Evolutionary conservation across 2,329 filamentous ascomycete genomes (phyloP).

Genomic region (Diaporthe eres): DNA sequence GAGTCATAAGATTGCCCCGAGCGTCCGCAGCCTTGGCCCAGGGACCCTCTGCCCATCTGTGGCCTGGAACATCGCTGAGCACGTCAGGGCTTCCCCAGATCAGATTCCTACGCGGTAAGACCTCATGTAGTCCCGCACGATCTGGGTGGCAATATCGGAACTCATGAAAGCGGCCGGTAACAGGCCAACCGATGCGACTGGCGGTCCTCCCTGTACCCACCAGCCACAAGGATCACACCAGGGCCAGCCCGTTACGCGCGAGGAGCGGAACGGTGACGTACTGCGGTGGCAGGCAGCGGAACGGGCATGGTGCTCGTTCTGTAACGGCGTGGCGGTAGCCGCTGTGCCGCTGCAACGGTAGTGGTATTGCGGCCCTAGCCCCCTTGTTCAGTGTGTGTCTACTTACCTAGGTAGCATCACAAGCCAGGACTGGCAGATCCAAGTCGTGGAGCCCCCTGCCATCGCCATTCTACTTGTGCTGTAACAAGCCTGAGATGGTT

Average conservation of each 20-base stretch:
- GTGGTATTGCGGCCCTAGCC: background rate
- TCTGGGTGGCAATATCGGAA: background rate
- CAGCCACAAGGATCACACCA: background rate
- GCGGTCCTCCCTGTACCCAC: too few relatives aligned
- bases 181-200: background rate
- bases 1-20: slow-evolving; percentile 32
- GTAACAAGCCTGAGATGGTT: background rate
- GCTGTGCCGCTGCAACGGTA: slow-evolving; percentile 2
- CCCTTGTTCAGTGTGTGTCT: background rate
- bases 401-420: background rate
- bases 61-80: slow-evolving; percentile 22
- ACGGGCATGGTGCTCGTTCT: background rate
- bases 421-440: slow-evolving; percentile 2
- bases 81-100: slow-evolving; percentile 28
- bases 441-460: slow-evolving; percentile 13
- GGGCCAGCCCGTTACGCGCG: background rate
- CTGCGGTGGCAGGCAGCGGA: background rate
- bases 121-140: background rate
- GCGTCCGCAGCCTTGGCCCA: slow-evolving; percentile 14
- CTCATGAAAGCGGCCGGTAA: background rate
- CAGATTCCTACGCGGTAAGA: slow-evolving; percentile 14
- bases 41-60: slow-evolving; percentile 1
- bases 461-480: background rate
- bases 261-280: background rate
- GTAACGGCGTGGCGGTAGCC: slow-evolving; percentile 9